Evolutionary conservation across 2,329 filamentous ascomycete genomes (phyloP).

Genomic region (Chaetomium sp.): DNA sequence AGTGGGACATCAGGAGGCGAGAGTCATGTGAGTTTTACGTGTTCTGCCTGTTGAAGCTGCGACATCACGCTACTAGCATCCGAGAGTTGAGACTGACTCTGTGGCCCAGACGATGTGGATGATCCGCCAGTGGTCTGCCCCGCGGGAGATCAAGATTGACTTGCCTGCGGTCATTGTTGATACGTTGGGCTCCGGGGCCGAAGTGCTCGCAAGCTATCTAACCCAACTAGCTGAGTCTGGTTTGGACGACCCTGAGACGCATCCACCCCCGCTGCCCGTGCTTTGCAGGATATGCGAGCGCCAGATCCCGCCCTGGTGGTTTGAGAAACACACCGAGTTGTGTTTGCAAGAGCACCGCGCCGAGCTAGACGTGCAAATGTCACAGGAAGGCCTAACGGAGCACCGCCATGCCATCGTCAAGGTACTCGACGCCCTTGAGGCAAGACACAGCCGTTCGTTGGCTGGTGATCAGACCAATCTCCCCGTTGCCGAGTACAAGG

Average conservation of each 20-base stretch:
- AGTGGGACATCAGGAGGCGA: conserved; percentile 79
- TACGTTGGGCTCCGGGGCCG: conserved; percentile 86
- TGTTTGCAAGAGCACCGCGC: conserved; percentile 93
- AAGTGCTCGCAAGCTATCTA: conserved; percentile 89
- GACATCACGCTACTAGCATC: background rate
- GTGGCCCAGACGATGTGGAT: conserved; percentile 90
- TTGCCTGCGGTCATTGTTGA: conserved; percentile 84
- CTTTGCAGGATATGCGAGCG: conserved; percentile 96
- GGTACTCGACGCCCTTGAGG: conserved; percentile 86
- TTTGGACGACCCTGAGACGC: conserved; percentile 64
- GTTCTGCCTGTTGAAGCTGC: background rate
- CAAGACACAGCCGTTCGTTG: conserved; percentile 60
- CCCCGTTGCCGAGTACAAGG: conserved; percentile 76
- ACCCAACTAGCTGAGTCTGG: conserved; percentile 82
- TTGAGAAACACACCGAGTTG: conserved; percentile 95
- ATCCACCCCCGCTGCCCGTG: conserved; percentile 75
- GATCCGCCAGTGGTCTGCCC: conserved; percentile 83
- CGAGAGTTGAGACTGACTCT: background rate
- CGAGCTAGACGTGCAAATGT: conserved; percentile 96
- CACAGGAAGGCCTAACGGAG: conserved; percentile 85
- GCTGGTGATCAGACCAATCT: conserved; percentile 46
- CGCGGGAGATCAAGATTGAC: conserved; percentile 92
- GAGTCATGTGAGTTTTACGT: conserved; percentile 66
- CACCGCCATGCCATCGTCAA: conserved; percentile 93
- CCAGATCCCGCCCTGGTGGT: conserved; percentile 98